Conservation (phyloP, 257 asterid species). For the Ballota nigra region DNA sequence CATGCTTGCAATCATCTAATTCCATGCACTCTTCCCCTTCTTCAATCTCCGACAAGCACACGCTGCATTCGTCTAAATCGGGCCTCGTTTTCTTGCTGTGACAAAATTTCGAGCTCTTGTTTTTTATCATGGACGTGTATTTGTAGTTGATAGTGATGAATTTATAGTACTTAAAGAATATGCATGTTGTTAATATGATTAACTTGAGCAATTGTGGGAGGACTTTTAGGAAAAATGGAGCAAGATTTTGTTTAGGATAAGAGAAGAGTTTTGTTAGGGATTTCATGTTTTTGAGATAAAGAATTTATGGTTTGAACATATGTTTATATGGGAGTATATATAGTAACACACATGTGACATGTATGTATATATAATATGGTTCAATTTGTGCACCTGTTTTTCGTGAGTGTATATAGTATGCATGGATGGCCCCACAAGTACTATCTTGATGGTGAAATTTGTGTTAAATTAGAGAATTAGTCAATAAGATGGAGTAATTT, state of each 20-base stretch:
- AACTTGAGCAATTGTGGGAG: constrained; percentile 39
- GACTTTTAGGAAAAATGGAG: constrained; percentile 3
- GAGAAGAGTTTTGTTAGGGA: constrained; percentile 34
- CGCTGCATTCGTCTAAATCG: constrained; percentile 39
- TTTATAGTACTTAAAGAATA: constrained; percentile 21
- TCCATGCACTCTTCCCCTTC: constrained; percentile 20
- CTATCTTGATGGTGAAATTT: background rate
- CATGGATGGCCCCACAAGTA: background rate
- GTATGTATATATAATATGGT: background rate
- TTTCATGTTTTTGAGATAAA: constrained; percentile 18
- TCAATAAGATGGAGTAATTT: background rate
- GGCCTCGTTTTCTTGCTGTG: constrained; percentile 6
- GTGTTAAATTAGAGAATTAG: background rate
- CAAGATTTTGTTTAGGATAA: constrained; percentile 21
- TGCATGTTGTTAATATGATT: constrained; percentile 18
- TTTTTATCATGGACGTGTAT: constrained; percentile 35
- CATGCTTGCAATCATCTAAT: constrained; percentile 43
- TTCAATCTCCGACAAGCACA: constrained; percentile 31
- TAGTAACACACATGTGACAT: background rate
- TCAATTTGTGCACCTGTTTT: constrained; percentile 5
- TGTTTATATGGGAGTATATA: background rate
- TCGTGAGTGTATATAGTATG: background rate
- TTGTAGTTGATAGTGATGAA: constrained; percentile 14
- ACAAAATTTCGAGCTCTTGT: constrained; percentile 33
- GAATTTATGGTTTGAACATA: background rate